phyloP scores from a whole-genome alignment of 2,329 filamentous ascomycete genomes.

The Ophiocordyceps camponoti-saundersi region DNA sequence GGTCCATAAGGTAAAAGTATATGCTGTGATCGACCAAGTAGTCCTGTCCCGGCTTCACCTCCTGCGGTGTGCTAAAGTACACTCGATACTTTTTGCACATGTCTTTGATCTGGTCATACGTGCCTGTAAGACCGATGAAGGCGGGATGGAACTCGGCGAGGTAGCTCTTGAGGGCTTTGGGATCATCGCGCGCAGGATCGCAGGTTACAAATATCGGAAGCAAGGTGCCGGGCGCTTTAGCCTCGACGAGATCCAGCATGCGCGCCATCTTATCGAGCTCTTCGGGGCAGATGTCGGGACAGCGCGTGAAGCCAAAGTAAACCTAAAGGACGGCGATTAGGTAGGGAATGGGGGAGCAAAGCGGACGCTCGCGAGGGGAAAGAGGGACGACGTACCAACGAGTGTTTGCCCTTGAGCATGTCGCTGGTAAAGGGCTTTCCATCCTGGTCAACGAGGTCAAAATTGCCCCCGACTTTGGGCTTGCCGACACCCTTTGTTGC shows the following conservation, averaged over 20 bases:
- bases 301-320: constrained; percentile 97
- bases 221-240: constrained; percentile 33
- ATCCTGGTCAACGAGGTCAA: constrained; percentile 67
- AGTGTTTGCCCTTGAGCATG: constrained; percentile 76
- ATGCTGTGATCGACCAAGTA: constrained; percentile 98
- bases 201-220: constrained; percentile 86
- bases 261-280: constrained; percentile 98
- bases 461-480: constrained; percentile 83
- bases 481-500: constrained; percentile 83
- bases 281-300: constrained; percentile 95
- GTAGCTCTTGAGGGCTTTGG: constrained; percentile 70
- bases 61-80: constrained; percentile 84
- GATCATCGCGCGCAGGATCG: constrained; percentile 81
- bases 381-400: constrained; percentile 36
- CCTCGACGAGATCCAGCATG: constrained; percentile 64
- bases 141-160: constrained; percentile 77
- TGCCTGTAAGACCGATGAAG: constrained; percentile 79
- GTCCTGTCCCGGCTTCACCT: constrained; percentile 84
- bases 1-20: constrained; percentile 99
- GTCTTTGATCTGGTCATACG: constrained; percentile 83
- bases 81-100: constrained; percentile 93
- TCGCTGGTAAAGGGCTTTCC: constrained; percentile 61
- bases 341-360: background rate
- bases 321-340: constrained; percentile 36
- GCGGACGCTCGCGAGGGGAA: background rate